These are phyloP conservation scores for Eustoma russellianum DNA, from an alignment of 257 asterid genomes.

Conservation along the genomic window DNA sequence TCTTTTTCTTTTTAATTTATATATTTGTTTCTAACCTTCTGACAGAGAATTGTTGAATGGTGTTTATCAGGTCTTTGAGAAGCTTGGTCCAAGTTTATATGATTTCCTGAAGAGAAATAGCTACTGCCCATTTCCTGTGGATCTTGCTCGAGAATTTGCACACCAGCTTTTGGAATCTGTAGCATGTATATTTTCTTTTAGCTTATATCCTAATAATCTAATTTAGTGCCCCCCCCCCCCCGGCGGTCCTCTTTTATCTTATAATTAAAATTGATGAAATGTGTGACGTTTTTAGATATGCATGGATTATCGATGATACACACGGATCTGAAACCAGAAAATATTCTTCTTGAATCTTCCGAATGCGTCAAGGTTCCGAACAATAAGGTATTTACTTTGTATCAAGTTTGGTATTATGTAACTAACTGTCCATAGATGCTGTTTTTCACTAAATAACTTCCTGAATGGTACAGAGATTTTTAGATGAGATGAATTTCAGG, in stretches of 20 bases:
- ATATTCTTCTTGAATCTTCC: conserved; percentile 78
- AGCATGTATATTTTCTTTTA: conserved; percentile 73
- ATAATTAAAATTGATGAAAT: no score
- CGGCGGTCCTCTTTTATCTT: no score
- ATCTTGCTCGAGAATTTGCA: conserved; percentile 93
- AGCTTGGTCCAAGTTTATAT: conserved; percentile 98
- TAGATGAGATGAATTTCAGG: conserved; percentile 45
- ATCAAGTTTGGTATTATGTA: conserved; percentile 18
- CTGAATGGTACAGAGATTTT: conserved; percentile 44
- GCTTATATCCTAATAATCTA: conserved; percentile 37
- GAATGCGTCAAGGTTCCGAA: conserved; percentile 71
- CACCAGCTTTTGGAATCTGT: conserved; percentile 98
- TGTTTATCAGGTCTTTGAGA: conserved; percentile 99
- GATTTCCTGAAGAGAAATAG: conserved; percentile 94
- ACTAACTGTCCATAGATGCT: conserved; percentile 3
- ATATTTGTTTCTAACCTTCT: no score
- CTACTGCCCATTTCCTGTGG: conserved; percentile 88
- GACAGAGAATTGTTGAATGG: no score
- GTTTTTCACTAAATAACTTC: conserved; percentile 11
- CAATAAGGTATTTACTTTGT: conserved; percentile 48
- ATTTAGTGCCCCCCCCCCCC: no score
- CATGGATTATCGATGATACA: conserved; percentile 80
- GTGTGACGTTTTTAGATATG: conserved; percentile 55
- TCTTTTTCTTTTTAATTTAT: background rate
- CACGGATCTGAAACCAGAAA: conserved; percentile 96